phyloP scores from a whole-genome alignment of 768 basidiomycete species.

The Tylopilus balloui region DNA sequence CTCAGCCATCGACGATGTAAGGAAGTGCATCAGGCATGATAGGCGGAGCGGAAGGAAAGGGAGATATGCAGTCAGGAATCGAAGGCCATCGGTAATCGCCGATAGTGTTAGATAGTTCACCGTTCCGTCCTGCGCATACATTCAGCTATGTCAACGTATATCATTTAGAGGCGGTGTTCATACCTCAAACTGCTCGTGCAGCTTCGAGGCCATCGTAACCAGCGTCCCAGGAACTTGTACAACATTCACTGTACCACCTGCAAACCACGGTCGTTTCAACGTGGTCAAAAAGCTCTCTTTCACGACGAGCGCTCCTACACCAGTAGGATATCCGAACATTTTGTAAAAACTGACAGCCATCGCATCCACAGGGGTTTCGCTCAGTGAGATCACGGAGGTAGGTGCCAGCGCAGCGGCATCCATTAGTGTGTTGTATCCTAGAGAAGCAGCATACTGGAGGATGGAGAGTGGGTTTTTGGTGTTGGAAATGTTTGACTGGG shows the following conservation, averaged over 20 bases:
- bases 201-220: slow-evolving; percentile 53
- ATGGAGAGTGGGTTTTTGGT: slow-evolving; percentile 65
- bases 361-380: slow-evolving; percentile 68
- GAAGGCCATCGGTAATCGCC: slow-evolving; percentile 72
- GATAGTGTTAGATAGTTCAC: slow-evolving; percentile 76
- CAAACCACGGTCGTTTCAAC: slow-evolving; percentile 76
- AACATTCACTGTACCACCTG: slow-evolving; percentile 79
- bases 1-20: slow-evolving; percentile 51
- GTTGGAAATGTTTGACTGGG: slow-evolving; percentile 80
- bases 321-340: slow-evolving; percentile 86
- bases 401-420: slow-evolving; percentile 82
- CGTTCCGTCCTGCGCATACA: slow-evolving; percentile 63
- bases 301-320: slow-evolving; percentile 74
- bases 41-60: slow-evolving; percentile 79
- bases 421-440: slow-evolving; percentile 69
- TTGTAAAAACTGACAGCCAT: slow-evolving; percentile 86
- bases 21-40: slow-evolving; percentile 60
- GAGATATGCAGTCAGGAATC: slow-evolving; percentile 72
- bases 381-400: slow-evolving; percentile 64
- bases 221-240: slow-evolving; percentile 77
- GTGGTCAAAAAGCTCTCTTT: slow-evolving; percentile 60
- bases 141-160: not conserved
- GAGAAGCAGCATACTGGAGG: slow-evolving; percentile 55
- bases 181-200: slow-evolving; percentile 79
- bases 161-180: slow-evolving; percentile 1